A percentile compares a stretch with the other conserved stretches of the same genome.
Evolutionary conservation across 345 rosid species (phyloP).

Genomic region (Salix udensis): DNA sequence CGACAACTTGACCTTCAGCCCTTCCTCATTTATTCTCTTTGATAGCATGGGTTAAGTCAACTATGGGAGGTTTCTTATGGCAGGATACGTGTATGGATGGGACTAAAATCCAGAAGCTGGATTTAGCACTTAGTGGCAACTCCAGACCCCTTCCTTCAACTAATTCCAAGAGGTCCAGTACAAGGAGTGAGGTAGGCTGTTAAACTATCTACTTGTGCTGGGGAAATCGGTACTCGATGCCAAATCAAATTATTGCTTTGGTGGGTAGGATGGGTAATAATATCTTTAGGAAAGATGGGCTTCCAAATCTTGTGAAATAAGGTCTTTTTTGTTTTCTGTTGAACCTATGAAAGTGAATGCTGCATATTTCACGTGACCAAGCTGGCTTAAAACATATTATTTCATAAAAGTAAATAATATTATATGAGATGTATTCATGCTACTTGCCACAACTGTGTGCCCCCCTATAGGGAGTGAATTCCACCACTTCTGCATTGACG

Average conservation of each 20-base stretch:
- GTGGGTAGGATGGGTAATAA: neutral
- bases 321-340: neutral
- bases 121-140: conserved; percentile 34
- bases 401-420: neutral
- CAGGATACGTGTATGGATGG: conserved; percentile 36
- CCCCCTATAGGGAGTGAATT: conserved; percentile 48
- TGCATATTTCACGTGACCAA: neutral
- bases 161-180: conserved; percentile 51
- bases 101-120: conserved; percentile 32
- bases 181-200: conserved; percentile 64
- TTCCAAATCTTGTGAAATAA: too few species aligned
- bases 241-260: neutral
- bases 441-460: conserved; percentile 4
- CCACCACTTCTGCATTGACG: conserved; percentile 57
- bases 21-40: neutral
- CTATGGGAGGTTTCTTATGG: neutral
- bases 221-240: neutral
- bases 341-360: neutral
- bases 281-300: neutral
- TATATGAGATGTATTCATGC: neutral
- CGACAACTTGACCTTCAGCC: neutral
- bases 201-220: neutral
- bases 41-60: neutral
- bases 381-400: neutral
- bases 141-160: conserved; percentile 28